Evolutionary conservation across 805 yeast species (phyloP).

Genomic region (Ogataea glucozyma): DNA sequence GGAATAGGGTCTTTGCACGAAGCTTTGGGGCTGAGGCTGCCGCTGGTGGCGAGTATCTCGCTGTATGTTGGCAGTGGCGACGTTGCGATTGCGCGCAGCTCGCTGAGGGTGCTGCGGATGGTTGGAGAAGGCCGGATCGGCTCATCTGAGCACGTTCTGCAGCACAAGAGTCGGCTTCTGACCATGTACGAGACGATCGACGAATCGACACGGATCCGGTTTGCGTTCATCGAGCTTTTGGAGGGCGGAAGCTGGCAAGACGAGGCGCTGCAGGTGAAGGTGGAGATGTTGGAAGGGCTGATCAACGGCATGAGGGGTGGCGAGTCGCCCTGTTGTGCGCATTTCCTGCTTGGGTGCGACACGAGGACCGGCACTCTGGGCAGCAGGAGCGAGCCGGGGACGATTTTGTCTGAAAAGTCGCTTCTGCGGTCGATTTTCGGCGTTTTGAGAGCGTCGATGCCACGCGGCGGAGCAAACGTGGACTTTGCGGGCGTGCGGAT

Average conservation of each 20-base stretch:
- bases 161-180: slow-evolving; percentile 60
- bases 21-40: slow-evolving; percentile 67
- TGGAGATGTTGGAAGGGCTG: slow-evolving; percentile 60
- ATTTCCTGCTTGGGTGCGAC: slow-evolving; percentile 77
- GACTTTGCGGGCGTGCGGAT: slow-evolving; percentile 58
- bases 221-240: slow-evolving; percentile 69
- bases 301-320: slow-evolving; percentile 41
- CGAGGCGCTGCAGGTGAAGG: slow-evolving; percentile 46
- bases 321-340: slow-evolving; percentile 56
- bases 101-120: slow-evolving; percentile 54
- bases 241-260: too few species aligned
- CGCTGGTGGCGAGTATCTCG: slow-evolving; percentile 71
- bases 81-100: slow-evolving; percentile 47
- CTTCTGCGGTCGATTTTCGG: slow-evolving; percentile 55
- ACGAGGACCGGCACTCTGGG: slow-evolving; percentile 50
- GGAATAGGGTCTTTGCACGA: slow-evolving; percentile 69
- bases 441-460: slow-evolving; percentile 46
- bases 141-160: slow-evolving; percentile 24
- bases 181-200: slow-evolving; percentile 73
- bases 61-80: slow-evolving; percentile 67
- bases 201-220: slow-evolving; percentile 73
- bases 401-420: slow-evolving; percentile 54
- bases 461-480: slow-evolving; percentile 41
- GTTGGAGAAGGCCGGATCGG: slow-evolving; percentile 39
- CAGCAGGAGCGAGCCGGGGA: slow-evolving; percentile 44